A percentile compares a stretch with the other conserved stretches of the same genome.
Evolutionary conservation across 148 eudicot genomes (phyloP).

Genomic region (Rheum nobile): DNA sequence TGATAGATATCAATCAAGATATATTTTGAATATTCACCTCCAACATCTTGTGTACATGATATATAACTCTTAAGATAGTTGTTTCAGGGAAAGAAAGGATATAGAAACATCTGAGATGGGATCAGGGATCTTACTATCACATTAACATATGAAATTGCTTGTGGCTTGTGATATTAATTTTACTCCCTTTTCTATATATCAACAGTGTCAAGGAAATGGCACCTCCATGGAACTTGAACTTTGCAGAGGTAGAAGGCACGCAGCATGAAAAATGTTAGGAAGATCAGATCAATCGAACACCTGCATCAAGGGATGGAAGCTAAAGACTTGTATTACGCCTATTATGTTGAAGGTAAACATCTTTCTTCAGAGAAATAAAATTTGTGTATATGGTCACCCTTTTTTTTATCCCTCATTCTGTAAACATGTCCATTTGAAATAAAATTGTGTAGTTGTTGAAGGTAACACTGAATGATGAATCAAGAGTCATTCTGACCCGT

Average conservation of each 20-base stretch:
- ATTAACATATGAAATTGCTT: background rate
- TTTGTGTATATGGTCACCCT: background rate
- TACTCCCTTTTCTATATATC: background rate
- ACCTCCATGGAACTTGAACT: slow-evolving; percentile 91
- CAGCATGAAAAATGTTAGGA: slow-evolving; percentile 52
- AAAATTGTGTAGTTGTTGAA: background rate
- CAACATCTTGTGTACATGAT: background rate
- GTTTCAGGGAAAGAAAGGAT: too few relatives aligned
- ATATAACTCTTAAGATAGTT: background rate
- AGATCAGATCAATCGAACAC: background rate
- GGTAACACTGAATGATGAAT: background rate
- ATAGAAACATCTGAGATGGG: background rate
- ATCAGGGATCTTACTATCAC: background rate
- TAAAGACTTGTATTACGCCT: background rate
- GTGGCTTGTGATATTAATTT: background rate
- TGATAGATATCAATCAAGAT: background rate
- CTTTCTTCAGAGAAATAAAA: background rate
- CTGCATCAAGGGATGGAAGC: background rate
- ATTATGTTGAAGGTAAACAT: background rate
- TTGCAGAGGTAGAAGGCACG: slow-evolving; percentile 98
- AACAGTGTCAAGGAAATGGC: slow-evolving; percentile 46
- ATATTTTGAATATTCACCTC: background rate
- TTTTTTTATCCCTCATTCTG: background rate
- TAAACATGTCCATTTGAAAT: background rate
- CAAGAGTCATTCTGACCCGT: too few relatives aligned